Base-by-base conservation (phyloP, 768 basidiomycete species). In the Collybiopsis confluens region DNA sequence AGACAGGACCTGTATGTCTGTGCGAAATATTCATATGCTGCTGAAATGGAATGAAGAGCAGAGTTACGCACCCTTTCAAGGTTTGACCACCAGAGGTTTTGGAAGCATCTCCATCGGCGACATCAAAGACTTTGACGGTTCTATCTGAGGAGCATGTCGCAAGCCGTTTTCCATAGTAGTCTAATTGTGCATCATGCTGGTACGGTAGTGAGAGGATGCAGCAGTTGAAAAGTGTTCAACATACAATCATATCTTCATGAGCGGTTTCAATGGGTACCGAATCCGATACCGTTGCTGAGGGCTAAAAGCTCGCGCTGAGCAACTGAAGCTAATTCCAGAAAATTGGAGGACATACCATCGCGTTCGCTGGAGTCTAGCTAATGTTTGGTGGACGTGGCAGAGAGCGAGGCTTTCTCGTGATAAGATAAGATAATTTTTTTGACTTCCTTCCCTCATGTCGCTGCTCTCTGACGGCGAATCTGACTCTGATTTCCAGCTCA, bases 201-300 rank as follows among this genome's bases (percentile, higher is more conserved):
- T 20, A 35, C 18, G n/a, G 8, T 21, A 16, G 18, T 55, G 24
- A 53, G 20, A 30, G 7, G 23, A 28, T 26, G n/a, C 9, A 33
- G 9, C 18, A 11, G 27, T 20, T 13, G 2, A 27, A 20, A 27
- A 3, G 10, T 30, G 21, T 6, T 30, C 3, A 54, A 73, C 92
- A 58, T 70, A 97, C 96, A 60, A 98, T 98, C 92, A 98, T 97
- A 71, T 98, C 97, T 69, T 96, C 92, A 68, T 99, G 96, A 15
- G 88, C 85, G 1, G 96, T 98, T 71, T 99, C 96, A 45, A 99
- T 88, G 52, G 84, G 89, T 54, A 89, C 80, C 18, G 88, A 86
- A 58, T 89, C 86, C 24, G 82, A 79, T 18, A 74, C 76, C 47
- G 74, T 76, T 52, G 80, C 75, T 46, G 78, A 70, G 48, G 80